Percentiles rank a stretch among this genome's conserved stretches.
These are phyloP conservation scores for Bruguiera hainesii DNA, from an alignment of 441 rosid species.

Conservation along the genomic window DNA sequence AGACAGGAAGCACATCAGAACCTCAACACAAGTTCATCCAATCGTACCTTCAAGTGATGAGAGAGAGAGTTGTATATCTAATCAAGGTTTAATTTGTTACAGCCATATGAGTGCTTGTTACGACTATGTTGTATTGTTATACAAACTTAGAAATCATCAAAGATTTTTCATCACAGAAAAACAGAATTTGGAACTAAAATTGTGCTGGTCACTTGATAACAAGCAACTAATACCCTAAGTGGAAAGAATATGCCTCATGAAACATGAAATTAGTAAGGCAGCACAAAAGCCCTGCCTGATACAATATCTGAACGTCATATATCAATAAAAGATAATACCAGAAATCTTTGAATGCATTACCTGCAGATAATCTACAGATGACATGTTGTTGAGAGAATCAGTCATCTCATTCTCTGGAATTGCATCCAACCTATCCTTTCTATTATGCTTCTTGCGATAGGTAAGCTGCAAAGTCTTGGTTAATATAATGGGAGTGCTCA, in stretches of 20 bases:
- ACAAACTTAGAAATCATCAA: no score
- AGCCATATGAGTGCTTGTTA: no score
- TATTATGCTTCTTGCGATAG: constrained; percentile 55
- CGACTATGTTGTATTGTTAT: no score
- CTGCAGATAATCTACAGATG: constrained; percentile 45
- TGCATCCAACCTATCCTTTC: constrained; percentile 55
- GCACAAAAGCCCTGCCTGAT: background rate
- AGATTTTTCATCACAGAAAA: no score
- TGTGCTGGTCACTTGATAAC: no score
- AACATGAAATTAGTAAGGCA: constrained; percentile 5
- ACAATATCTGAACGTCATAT: background rate
- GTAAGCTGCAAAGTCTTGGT: constrained; percentile 67
- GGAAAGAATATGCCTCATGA: background rate
- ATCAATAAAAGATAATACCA: background rate
- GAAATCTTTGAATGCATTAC: constrained; percentile 29
- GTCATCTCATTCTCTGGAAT: constrained; percentile 71
- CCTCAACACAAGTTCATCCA: constrained; percentile 7
- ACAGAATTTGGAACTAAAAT: no score
- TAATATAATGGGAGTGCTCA: constrained; percentile 73
- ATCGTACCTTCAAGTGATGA: no score
- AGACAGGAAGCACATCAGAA: constrained; percentile 34
- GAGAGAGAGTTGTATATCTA: no score
- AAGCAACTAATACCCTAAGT: constrained; percentile 1
- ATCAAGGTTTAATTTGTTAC: no score
- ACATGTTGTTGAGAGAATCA: constrained; percentile 37